Conservation (phyloP, 2,329 filamentous ascomycete genomes). For the Clonostachys rosea region DNA sequence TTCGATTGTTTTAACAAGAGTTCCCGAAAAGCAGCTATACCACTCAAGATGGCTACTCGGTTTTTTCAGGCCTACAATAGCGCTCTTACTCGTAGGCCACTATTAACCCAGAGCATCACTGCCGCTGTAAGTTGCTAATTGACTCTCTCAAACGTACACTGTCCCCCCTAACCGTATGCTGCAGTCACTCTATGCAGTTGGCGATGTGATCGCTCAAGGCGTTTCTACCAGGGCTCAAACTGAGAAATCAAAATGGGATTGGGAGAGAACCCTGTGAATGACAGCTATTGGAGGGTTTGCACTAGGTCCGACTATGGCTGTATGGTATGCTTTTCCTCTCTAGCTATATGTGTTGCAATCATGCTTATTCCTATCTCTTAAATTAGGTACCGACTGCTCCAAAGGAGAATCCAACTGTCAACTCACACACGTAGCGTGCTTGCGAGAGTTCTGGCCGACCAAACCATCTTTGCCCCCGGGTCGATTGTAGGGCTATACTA, state of each 20-base stretch:
- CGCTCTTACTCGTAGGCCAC: neutral
- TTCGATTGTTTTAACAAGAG: too few species aligned
- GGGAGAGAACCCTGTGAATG: neutral
- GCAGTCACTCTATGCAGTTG: neutral
- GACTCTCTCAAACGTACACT: neutral
- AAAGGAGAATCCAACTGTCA: neutral
- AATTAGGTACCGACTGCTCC: neutral
- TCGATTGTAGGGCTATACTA: neutral
- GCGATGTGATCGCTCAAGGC: neutral
- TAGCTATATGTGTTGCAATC: neutral
- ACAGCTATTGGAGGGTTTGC: neutral
- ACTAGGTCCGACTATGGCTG: neutral
- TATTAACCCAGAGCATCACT: neutral
- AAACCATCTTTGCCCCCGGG: neutral
- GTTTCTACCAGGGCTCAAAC: neutral
- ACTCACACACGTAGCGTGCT: neutral
- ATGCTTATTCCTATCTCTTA: too few species aligned
- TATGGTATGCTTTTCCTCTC: neutral
- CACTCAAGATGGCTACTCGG: neutral
- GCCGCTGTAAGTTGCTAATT: neutral
- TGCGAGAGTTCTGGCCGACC: neutral
- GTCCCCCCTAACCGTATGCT: neutral
- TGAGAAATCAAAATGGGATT: neutral
- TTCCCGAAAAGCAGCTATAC: too few species aligned
- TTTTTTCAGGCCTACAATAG: neutral